Conservation (phyloP, 257 asterid genomes). For the Solanum tarijense region DNA sequence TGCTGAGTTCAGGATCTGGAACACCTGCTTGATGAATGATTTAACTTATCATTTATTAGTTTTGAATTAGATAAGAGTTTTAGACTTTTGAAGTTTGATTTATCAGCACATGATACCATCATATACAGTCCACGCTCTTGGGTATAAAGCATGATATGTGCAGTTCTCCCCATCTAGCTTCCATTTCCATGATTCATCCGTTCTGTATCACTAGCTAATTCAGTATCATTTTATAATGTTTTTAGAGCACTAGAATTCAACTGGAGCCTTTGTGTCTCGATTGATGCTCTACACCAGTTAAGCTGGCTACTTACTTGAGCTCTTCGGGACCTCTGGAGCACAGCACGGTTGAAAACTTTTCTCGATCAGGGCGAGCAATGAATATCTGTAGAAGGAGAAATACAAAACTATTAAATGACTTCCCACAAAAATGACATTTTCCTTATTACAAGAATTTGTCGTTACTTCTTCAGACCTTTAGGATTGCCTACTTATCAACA, state of each 20-base stretch:
- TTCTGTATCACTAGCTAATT: not conserved
- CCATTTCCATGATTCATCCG: conserved; percentile 87
- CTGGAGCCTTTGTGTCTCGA: not conserved
- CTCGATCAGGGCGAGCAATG: conserved; percentile 68
- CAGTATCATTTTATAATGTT: not conserved
- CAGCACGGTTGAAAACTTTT: conserved; percentile 57
- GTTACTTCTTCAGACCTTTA: not conserved
- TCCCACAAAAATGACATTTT: not conserved
- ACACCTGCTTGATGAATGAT: conserved; percentile 42
- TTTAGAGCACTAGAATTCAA: not conserved
- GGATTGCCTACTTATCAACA: not conserved
- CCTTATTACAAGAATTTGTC: not conserved
- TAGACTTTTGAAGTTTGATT: not conserved
- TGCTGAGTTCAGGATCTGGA: conserved; percentile 80
- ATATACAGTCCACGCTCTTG: conserved; percentile 94
- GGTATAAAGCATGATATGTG: conserved; percentile 83
- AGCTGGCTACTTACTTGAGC: conserved; percentile 31
- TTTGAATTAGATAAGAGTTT: not conserved
- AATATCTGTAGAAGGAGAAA: conserved; percentile 41
- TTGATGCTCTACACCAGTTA: not conserved
- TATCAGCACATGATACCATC: conserved; percentile 40
- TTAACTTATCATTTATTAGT: not conserved
- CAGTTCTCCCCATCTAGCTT: conserved; percentile 52
- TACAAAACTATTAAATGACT: not conserved
- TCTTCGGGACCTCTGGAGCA: conserved; percentile 52